Base-by-base conservation (phyloP, 1,139 yeast species). In the Taphrina flavorubra region DNA sequence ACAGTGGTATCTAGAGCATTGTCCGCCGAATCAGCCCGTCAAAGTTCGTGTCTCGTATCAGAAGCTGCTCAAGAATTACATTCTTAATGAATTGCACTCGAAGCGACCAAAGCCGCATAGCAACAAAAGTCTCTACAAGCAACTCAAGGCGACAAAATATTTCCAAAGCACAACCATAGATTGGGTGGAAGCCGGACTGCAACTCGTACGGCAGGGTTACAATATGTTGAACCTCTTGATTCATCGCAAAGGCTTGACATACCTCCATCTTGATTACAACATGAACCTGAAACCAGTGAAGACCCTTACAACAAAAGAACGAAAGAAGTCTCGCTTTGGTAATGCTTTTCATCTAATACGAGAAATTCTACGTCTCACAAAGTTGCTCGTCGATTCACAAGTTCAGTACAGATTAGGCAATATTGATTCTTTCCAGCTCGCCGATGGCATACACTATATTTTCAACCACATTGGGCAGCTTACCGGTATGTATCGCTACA, bases 131-230 rank as follows among this genome's bases (percentile, higher is more conserved):
- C 79, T 94, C n/a, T 77, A 94, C 56, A 86, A 86, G 72, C 83
- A 87, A 55, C 82, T 95, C 71, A 86, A 86, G 71, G 82, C 84
- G 55, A 94, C 99, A 0, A 92, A 90, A 74, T 95, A 86, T 77
- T 95, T 95, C 78, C 97, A 92, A 75, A 89, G 89, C 75, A 94
- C 99, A 0, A 84, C 92, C 0, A 87, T 94, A 64, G 99, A 94
- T 77, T 95, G 99, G 99, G 95, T 94, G 0, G 99, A 95, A 77
- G 99, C 98, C 0, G 99, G 97, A 37, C 79, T 94, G 68, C 99
- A 94, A 78, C 86, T 95, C 0, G 90, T 97, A 75, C 84, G 87
- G 47, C 99, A 95, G 77, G 99, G 99, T 0, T 90, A 88, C 77
- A 92, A 92, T 74, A 92, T 94, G 97, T 82, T 95, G 58, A 94